Base-by-base conservation (phyloP, 192 early-diverging fungal genomes). In the Coemansia sp. region DNA sequence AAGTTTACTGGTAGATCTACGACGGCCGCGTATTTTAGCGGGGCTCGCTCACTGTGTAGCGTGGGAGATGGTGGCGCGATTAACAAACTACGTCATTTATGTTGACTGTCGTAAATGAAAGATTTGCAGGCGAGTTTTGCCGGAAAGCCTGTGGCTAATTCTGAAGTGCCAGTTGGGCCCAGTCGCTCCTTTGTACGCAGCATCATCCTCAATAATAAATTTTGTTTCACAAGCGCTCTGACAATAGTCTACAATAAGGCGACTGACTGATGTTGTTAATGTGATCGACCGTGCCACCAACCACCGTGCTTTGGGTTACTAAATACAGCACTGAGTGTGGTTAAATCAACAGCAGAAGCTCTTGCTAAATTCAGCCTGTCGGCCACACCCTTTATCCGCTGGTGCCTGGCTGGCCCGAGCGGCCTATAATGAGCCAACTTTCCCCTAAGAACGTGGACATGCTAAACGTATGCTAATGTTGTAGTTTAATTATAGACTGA, bases 51-150 rank as follows among this genome's bases (percentile, higher is more conserved):
- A 60, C 29, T 33, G 57, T 34, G 57, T 33, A 33, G 11, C 31
- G 33, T 33, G 27, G 29, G 57, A 60, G n/a, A 52, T 8, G 7
- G 57, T 60, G 57, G 57, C 33, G 16, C 15, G 8, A 60, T 60
- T 60, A 8, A 18, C 31, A 34, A 34, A 60, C 57, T 60, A 60
- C 57, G 29, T 29, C 29, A 29, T 29, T 29, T 29, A 29, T 29
- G 29, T 29, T 29, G 29, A 18, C 31, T 34, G 31, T 29, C 29
- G 29, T 31, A 60, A 11, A 33, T 60, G 31, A 33, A 34, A 5
- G 57, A 60, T 60, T 60, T 31, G 33, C 57, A 36, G 7, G 57
- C 49, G 57, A 34, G 31, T 60, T 60, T 60, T 60, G 31, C 57
- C 57, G 57, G 16, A 7, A 60, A 36, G 2, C 5, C 2, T 36